Evolutionary conservation across 352 stramenopile genomes (phyloP).

Genomic region (Pythium monospermum): DNA sequence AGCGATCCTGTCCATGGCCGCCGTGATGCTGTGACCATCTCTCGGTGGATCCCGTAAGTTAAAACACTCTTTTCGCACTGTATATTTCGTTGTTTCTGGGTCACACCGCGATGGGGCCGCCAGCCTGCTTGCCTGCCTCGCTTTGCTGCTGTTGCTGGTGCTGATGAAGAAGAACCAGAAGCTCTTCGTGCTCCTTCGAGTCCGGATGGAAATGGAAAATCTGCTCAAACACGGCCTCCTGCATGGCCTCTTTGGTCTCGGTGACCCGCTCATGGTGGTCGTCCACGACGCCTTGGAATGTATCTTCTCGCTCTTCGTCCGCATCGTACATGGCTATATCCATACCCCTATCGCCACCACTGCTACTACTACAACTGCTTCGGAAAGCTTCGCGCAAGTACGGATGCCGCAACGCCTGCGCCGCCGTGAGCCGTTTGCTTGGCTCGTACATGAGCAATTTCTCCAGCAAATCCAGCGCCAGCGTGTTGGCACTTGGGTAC

Average conservation of each 20-base stretch:
- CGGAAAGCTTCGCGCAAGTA: slow-evolving; percentile 84
- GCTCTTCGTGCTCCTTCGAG: slow-evolving; percentile 54
- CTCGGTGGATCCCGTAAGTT: too few species aligned
- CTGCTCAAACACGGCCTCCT: slow-evolving; percentile 75
- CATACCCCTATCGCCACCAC: too few species aligned
- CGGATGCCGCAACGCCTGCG: slow-evolving; percentile 93
- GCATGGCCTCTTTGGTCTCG: slow-evolving; percentile 61
- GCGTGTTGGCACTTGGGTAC: slow-evolving; percentile 67
- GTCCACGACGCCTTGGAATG: slow-evolving; percentile 61
- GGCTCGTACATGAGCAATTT: slow-evolving; percentile 72
- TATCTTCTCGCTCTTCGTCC: slow-evolving; percentile 52
- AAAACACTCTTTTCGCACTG: not conserved
- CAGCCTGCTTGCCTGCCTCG: slow-evolving; percentile 51
- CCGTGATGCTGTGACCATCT: not conserved
- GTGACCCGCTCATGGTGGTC: slow-evolving; percentile 63
- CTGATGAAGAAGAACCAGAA: slow-evolving; percentile 39
- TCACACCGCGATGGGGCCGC: slow-evolving; percentile 32
- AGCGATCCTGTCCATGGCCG: not conserved
- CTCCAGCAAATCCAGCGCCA: slow-evolving; percentile 65
- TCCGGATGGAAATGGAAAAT: slow-evolving; percentile 75
- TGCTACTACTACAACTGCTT: too few species aligned
- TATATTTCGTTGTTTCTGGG: not conserved
- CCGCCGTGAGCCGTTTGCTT: slow-evolving; percentile 73
- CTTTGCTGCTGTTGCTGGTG: slow-evolving; percentile 62
- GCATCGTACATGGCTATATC: slow-evolving; percentile 39